These are phyloP conservation scores for Drosera capensis DNA, from an alignment of 148 eudicot species.

Conservation along the genomic window DNA sequence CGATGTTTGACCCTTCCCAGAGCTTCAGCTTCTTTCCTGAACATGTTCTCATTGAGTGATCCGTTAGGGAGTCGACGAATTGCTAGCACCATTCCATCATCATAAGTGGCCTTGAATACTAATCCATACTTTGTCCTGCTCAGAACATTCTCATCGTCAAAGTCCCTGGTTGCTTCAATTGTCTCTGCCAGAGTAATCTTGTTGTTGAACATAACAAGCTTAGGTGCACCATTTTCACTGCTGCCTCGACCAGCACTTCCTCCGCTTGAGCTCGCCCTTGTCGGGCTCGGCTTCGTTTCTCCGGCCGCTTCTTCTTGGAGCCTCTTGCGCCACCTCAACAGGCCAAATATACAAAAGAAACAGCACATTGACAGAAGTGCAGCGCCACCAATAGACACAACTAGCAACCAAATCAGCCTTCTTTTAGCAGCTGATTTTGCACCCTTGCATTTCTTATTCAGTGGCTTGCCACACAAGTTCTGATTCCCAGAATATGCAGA, in stretches of 20 bases:
- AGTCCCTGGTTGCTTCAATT: conserved; percentile 65
- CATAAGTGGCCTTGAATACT: conserved; percentile 50
- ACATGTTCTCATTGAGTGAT: conserved; percentile 24
- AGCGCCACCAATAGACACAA: conserved; percentile 32
- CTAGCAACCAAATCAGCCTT: conserved; percentile 29
- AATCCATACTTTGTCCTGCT: conserved; percentile 50
- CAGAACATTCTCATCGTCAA: conserved; percentile 74
- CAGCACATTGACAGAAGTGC: conserved; percentile 34
- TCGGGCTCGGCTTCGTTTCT: conserved; percentile 64
- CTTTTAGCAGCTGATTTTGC: conserved; percentile 19
- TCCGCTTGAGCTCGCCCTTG: conserved; percentile 39
- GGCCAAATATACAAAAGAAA: conserved; percentile 36
- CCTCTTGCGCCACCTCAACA: conserved; percentile 54
- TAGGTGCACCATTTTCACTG: conserved; percentile 59
- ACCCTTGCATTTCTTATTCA: conserved; percentile 24
- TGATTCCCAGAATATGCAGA: conserved; percentile 29
- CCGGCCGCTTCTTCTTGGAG: conserved; percentile 22
- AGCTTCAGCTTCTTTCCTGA: conserved; percentile 57
- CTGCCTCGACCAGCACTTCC: conserved; percentile 40
- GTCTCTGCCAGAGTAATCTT: conserved; percentile 63
- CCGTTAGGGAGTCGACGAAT: conserved; percentile 48
- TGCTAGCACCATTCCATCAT: conserved; percentile 64
- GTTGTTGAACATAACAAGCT: conserved; percentile 69
- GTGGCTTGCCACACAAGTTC: conserved; percentile 56
- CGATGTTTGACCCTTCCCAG: conserved; percentile 57